These are phyloP conservation scores for Trifolium fragiferum DNA, from an alignment of 306 rosid genomes.

Conservation along the genomic window DNA sequence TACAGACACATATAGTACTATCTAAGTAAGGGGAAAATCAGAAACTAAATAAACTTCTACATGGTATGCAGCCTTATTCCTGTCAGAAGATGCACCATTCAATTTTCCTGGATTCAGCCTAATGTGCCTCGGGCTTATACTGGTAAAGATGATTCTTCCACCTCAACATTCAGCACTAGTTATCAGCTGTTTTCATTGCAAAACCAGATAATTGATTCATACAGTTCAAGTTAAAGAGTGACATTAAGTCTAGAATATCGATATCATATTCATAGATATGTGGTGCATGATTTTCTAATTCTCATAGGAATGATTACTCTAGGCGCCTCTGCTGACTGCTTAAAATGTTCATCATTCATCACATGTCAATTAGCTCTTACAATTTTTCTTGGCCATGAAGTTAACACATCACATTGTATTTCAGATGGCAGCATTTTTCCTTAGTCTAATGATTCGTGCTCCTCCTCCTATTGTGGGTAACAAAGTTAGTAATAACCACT, in stretches of 20 bases:
- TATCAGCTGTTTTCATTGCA: neutral
- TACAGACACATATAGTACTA: neutral
- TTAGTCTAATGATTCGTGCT: conserved; percentile 61
- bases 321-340: no score
- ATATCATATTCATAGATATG: neutral
- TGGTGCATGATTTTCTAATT: neutral
- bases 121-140: conserved; percentile 65
- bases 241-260: neutral
- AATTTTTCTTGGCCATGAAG: conserved; percentile 18
- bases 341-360: no score
- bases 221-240: neutral
- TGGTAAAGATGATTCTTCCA: conserved; percentile 50
- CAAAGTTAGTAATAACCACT: conserved; percentile 31
- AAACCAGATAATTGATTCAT: neutral
- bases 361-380: no score
- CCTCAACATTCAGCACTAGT: conserved; percentile 4
- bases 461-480: conserved; percentile 48
- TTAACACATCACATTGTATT: conserved; percentile 34
- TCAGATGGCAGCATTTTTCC: conserved; percentile 78
- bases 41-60: conserved; percentile 36
- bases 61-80: conserved; percentile 67
- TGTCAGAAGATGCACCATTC: conserved; percentile 83
- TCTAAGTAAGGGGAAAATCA: neutral
- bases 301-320: no score
- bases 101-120: conserved; percentile 88